Percentiles rank a stretch among this genome's conserved stretches.
These are phyloP conservation scores for Daldinia caldariorum DNA, from an alignment of 495 filamentous ascomycete species.

Conservation along the genomic window DNA sequence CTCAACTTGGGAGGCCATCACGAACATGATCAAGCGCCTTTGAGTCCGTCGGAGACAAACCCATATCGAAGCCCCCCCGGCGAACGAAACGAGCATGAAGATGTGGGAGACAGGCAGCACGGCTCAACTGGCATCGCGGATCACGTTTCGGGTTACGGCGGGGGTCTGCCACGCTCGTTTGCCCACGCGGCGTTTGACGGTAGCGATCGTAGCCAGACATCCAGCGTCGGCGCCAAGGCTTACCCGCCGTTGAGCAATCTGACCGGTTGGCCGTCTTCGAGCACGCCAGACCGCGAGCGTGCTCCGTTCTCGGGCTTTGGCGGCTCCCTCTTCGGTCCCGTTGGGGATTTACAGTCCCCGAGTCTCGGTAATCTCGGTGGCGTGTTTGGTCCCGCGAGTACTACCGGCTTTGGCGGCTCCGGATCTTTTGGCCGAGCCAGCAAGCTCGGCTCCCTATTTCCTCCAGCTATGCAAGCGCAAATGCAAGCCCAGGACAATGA, in stretches of 20 bases:
- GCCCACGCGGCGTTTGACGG: constrained; percentile 67
- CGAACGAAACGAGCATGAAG: constrained; percentile 75
- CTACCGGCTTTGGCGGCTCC: constrained; percentile 60
- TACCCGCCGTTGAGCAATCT: constrained; percentile 74
- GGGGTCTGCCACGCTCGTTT: constrained; percentile 59
- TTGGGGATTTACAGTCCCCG: constrained; percentile 80
- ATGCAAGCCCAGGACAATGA: constrained; percentile 72
- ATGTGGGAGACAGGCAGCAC: constrained; percentile 61
- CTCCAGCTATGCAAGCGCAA: constrained; percentile 87
- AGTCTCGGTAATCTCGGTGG: constrained; percentile 67
- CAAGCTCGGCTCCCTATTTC: constrained; percentile 89
- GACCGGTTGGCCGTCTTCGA: constrained; percentile 74
- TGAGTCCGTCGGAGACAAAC: constrained; percentile 95
- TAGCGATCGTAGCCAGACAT: constrained; percentile 87
- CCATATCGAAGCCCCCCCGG: constrained; percentile 95
- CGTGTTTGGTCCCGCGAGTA: constrained; percentile 57
- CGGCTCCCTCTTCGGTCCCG: constrained; percentile 72
- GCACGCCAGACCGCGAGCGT: constrained; percentile 82
- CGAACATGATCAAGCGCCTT: constrained; percentile 60
- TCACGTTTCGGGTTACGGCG: constrained; percentile 54
- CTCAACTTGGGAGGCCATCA: constrained; percentile 68
- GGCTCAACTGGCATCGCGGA: constrained; percentile 53
- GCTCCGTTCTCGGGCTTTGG: constrained; percentile 74
- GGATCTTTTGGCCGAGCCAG: constrained; percentile 76
- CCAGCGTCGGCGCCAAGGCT: constrained; percentile 79